Base-by-base conservation (phyloP, 2,329 filamentous ascomycete species). In the Fusarium nanum region DNA sequence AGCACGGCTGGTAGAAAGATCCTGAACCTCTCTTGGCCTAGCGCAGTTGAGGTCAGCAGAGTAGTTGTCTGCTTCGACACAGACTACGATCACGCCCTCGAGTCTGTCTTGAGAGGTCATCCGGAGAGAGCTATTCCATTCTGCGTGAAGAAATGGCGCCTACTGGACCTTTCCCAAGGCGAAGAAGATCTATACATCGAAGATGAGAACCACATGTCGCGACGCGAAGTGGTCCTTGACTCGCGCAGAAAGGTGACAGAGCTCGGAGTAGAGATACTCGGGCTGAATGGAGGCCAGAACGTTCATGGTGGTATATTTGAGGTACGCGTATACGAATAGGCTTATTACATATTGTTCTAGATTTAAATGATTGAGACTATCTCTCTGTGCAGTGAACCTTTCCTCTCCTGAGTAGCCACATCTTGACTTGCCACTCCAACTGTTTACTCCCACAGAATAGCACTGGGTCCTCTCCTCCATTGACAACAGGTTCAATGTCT, bases 71-170 rank as follows among this genome's bases (percentile, higher is more conserved):
- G 48, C 18, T 64, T 64, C 5, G 61, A 64, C 1, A 64, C 61
- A 6, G 61, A 64, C 44, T 64, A 64, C 16, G 61, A 64, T 14
- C 61, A 64, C 2, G 61, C 61, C 1, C 61, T 64, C 1, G 61
- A 64, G 10, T 64, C 61, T 9, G 61, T 64, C 0, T 7, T 64
- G 4, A 22, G 61, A 58, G 61, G 61, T 10, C 61, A 64, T 8
- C 61, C 61, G 4, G 61, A 64, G 4, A 40, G 61, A 7, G 20
- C 28, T 1, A 64, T 64, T 7, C 61, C 61, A 6, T 64, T 64
- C 9, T 64, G 61, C 5, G 61, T 49, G 1, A 64, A 64, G 37
- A 64, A 64, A 13, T 64, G 61, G 61, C 30, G 61, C 1, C 14
- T 64, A 0, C 1, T 64, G 3, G 50, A 64, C 3, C 59, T 64